A percentile compares a stretch with the other conserved stretches of the same genome.
Evolutionary conservation across 1,139 yeast genomes (phyloP).

Genomic region (Kazachstania sp.): DNA sequence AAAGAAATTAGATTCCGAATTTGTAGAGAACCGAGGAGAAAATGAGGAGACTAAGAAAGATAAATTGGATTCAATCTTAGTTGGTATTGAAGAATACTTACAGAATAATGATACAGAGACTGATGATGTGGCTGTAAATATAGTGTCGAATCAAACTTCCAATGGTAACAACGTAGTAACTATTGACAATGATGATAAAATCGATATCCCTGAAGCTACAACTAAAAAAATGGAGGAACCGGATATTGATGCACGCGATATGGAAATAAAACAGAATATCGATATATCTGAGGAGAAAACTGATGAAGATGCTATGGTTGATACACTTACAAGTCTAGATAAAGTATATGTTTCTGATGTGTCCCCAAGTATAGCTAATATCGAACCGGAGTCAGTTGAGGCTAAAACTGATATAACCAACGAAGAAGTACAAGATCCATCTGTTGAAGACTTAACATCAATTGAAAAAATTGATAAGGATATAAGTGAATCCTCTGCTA

Average conservation of each 20-base stretch:
- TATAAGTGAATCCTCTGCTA: not conserved
- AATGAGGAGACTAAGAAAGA: not conserved
- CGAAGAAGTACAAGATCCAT: not conserved
- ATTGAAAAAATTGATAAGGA: not conserved
- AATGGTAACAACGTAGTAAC: not conserved
- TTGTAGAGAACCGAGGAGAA: not conserved
- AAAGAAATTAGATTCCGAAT: not conserved
- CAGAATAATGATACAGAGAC: conserved; percentile 3
- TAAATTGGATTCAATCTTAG: conserved; percentile 10
- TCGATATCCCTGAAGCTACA: not conserved
- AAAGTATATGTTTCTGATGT: not conserved
- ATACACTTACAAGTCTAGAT: too few relatives aligned
- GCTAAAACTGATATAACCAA: not conserved
- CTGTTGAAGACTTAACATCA: not conserved
- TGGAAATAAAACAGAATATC: not conserved
- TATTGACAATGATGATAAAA: not conserved
- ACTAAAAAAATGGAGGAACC: not conserved
- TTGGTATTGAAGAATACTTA: conserved; percentile 13
- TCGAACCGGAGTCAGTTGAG: not conserved
- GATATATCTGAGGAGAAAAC: conserved; percentile 1
- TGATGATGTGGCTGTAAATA: conserved; percentile 3
- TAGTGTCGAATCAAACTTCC: not conserved
- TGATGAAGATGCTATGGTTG: too few relatives aligned
- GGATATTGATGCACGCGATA: not conserved
- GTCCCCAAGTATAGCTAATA: too few relatives aligned